Evolutionary conservation across 306 rosid genomes (phyloP).

Genomic region (Quillaja saponaria): DNA sequence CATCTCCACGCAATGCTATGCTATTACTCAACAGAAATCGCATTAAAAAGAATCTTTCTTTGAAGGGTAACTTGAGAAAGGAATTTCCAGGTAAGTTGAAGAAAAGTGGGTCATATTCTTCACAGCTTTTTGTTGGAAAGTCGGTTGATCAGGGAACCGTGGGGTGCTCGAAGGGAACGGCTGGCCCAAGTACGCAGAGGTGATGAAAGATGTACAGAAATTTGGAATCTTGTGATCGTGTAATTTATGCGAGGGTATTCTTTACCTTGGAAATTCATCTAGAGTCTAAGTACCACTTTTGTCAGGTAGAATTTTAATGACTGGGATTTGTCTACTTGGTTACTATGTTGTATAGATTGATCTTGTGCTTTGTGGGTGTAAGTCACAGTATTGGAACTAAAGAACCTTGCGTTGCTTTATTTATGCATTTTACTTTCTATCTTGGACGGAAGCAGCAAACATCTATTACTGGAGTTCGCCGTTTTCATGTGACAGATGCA

Average conservation of each 20-base stretch:
- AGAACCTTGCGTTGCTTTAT: background rate
- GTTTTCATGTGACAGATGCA: constrained; percentile 8
- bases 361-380: constrained; percentile 31
- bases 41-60: constrained; percentile 59
- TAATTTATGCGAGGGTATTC: constrained; percentile 1
- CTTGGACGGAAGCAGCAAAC: background rate
- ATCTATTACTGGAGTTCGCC: background rate
- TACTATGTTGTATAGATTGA: constrained; percentile 36
- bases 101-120: constrained; percentile 48
- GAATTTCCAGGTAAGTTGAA: constrained; percentile 68
- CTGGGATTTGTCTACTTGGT: constrained; percentile 31
- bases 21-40: constrained; percentile 63
- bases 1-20: constrained; percentile 61
- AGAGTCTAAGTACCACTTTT: constrained; percentile 30
- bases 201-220: constrained; percentile 38
- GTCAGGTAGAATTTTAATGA: constrained; percentile 20
- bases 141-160: constrained; percentile 51
- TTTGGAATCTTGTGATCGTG: constrained; percentile 12
- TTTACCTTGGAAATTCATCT: constrained; percentile 22
- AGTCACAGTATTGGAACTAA: constrained; percentile 12
- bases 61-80: constrained; percentile 55
- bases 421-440: constrained; percentile 21
- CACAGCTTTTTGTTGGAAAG: constrained; percentile 49
- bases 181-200: constrained; percentile 46
- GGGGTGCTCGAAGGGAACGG: constrained; percentile 57